Conservation (phyloP, 441 rosid genomes). For the Eruca vesicaria region DNA sequence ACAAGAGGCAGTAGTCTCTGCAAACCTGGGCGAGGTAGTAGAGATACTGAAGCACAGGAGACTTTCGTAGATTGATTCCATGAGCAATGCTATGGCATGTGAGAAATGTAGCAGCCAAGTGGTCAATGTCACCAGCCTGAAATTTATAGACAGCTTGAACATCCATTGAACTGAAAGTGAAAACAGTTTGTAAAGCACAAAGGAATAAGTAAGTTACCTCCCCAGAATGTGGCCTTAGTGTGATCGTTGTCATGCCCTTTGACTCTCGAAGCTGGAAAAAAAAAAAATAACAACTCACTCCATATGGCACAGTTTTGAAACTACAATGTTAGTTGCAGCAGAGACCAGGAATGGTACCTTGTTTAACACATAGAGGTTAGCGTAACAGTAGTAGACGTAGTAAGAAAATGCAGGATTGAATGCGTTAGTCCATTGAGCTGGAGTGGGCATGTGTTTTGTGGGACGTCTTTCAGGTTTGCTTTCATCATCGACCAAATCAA, state of each 20-base stretch:
- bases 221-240: constrained; percentile 93
- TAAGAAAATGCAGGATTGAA: constrained; percentile 97
- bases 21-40: constrained; percentile 93
- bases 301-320: constrained; percentile 5
- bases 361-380: constrained; percentile 87
- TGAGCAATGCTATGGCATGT: constrained; percentile 94
- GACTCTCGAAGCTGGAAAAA: constrained; percentile 86
- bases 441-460: constrained; percentile 99
- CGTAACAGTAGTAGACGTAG: constrained; percentile 95
- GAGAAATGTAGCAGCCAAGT: constrained; percentile 97
- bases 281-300: not conserved
- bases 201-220: constrained; percentile 55
- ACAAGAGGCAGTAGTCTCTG: not conserved
- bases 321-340: not conserved
- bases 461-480: constrained; percentile 99
- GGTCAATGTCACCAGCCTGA: constrained; percentile 99
- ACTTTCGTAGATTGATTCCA: constrained; percentile 94
- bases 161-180: not conserved
- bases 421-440: constrained; percentile 93
- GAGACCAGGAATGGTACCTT: constrained; percentile 50
- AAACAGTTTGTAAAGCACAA: not conserved
- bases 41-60: constrained; percentile 98
- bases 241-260: constrained; percentile 97
- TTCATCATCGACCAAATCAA: constrained; percentile 98
- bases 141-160: constrained; percentile 28